Base-by-base conservation (phyloP, 2,329 filamentous ascomycete species). In the Penicillium nordicum region DNA sequence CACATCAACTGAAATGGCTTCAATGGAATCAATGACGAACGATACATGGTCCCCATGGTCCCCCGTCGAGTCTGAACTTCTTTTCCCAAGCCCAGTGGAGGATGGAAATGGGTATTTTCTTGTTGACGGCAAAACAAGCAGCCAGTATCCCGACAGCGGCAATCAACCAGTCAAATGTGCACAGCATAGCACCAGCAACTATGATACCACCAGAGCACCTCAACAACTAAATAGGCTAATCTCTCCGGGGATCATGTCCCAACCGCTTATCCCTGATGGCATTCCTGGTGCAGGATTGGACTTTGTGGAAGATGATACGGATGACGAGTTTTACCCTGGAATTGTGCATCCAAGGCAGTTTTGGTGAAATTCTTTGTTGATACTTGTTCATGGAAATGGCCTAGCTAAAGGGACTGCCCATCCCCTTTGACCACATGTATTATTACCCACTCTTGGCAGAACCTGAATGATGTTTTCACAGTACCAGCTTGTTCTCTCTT, bases 51-150 rank as follows among this genome's bases (percentile, higher is more conserved):
- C 65, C 0, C 62, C 63, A 16, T 34, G 12, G 32, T 34, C 32
- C 12, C 1, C 62, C 63, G 7, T 42, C 60, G 55, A 60, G n/a
- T 60, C 57, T 18, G 63, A 66, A 7, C 53, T 67, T 12, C 51
- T 63, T 5, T 67, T 68, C 27, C 21, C 63, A 4, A 50, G 51
- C 7, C 54, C 48, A 14, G 29, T 32, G 12, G 34, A 40, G 11
- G 41, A 59, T 14, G 50, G 59, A 37, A 63, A 72, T 21, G 70
- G 70, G 47, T 71, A 65, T 50, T 71, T 66, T 44, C 54, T 65
- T 44, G 63, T 64, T 5, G 69, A 71, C 32, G 67, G 67, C 44
- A 73, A 71, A 52, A 61, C 60, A 11, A 63, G 46, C 42, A 61
- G 57, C 42, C 53, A 57, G 6, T 59, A 59, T 30, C 69, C 66